These are phyloP conservation scores for Galerina marginata DNA, from an alignment of 768 basidiomycete genomes.

Conservation along the genomic window DNA sequence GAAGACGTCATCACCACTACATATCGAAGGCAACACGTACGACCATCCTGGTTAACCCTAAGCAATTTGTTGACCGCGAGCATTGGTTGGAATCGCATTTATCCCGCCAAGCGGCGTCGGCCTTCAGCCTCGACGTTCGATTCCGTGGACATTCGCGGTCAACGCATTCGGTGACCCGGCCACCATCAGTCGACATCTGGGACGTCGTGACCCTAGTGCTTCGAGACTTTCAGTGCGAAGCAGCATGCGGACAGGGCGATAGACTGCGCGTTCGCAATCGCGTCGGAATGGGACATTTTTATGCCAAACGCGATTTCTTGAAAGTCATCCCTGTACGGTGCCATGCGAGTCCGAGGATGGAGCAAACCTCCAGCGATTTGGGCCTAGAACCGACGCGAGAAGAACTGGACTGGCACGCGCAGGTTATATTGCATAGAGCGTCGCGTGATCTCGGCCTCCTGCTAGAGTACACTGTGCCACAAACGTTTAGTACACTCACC, in stretches of 20 bases:
- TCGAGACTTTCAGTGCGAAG: conserved; percentile 48
- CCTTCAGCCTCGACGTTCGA: conserved; percentile 29
- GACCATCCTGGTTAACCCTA: conserved; percentile 23
- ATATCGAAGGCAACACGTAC: neutral
- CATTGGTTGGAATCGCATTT: conserved; percentile 55
- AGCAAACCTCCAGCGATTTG: neutral
- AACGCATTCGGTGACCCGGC: conserved; percentile 3
- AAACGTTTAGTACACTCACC: conserved; percentile 24
- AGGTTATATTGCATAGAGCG: conserved; percentile 30
- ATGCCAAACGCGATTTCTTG: conserved; percentile 16
- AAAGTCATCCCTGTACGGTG: conserved; percentile 14
- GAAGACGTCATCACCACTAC: conserved; percentile 2
- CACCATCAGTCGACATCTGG: conserved; percentile 41
- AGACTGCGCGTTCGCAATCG: conserved; percentile 6
- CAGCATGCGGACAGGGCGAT: conserved; percentile 24
- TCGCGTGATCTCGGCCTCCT: conserved; percentile 39
- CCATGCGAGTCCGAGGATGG: conserved; percentile 3
- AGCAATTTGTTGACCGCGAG: conserved; percentile 44
- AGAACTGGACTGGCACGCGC: conserved; percentile 21
- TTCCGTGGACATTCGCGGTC: conserved; percentile 16
- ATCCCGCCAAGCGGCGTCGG: conserved; percentile 39
- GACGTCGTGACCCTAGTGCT: conserved; percentile 46
- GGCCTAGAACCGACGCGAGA: conserved; percentile 1
- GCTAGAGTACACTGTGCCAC: conserved; percentile 26
- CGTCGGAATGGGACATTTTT: conserved; percentile 15